These are phyloP conservation scores for Kuraishia piskuri DNA, from an alignment of 805 yeast species.

Conservation along the genomic window DNA sequence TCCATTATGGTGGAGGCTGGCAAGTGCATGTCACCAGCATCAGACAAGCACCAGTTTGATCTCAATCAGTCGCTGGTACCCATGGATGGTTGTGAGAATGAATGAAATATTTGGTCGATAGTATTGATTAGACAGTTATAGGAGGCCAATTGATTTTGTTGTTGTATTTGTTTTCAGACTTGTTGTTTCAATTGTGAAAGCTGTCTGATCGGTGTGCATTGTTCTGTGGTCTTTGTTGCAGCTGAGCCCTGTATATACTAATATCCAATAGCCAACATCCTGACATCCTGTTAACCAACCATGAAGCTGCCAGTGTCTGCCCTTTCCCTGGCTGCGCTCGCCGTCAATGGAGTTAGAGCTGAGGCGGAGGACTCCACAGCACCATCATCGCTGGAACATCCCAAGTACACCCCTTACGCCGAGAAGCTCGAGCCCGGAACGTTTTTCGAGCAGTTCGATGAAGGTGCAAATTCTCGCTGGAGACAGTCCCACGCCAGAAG, in stretches of 20 bases:
- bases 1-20: background rate
- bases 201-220: too few species aligned
- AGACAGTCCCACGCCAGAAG: constrained; percentile 47
- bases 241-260: too few species aligned
- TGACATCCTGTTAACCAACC: background rate
- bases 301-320: background rate
- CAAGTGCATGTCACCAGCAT: background rate
- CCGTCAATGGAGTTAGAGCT: background rate
- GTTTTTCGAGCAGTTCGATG: constrained; percentile 59
- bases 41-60: background rate
- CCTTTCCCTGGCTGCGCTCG: background rate
- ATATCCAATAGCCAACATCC: too few species aligned
- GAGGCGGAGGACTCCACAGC: background rate
- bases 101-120: too few species aligned
- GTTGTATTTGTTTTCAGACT: too few species aligned
- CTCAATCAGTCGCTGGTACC: background rate
- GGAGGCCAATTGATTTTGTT: too few species aligned
- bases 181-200: too few species aligned
- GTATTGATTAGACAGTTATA: too few species aligned
- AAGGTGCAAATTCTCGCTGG: constrained; percentile 40
- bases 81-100: too few species aligned
- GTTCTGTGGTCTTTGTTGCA: too few species aligned
- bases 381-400: constrained; percentile 17
- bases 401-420: constrained; percentile 29
- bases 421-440: constrained; percentile 30